These are phyloP conservation scores for Stygiomarasmius scandens DNA, from an alignment of 1,284 basidiomycete genomes.

Conservation along the genomic window DNA sequence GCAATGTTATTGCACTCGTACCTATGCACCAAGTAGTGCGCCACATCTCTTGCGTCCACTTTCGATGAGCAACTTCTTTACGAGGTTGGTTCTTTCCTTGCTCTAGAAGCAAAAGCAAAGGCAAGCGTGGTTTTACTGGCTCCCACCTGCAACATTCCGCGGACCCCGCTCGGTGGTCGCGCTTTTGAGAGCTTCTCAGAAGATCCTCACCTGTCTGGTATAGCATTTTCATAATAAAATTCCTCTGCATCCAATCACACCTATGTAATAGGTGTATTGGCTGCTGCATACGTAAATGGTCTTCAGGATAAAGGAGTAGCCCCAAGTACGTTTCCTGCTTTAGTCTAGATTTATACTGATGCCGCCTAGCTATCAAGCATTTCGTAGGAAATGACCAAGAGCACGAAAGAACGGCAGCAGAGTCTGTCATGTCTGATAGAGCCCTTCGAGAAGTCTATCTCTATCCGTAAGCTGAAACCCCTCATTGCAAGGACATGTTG, in stretches of 20 bases:
- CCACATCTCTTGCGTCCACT: constrained; percentile 68
- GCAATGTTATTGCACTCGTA: not conserved
- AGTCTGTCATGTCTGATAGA: constrained; percentile 63
- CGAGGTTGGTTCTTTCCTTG: constrained; percentile 59
- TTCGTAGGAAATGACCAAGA: constrained; percentile 69
- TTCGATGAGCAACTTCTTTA: constrained; percentile 60
- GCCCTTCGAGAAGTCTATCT: constrained; percentile 74
- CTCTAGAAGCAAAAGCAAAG: constrained; percentile 63
- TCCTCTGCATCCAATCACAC: not conserved
- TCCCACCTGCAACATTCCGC: constrained; percentile 73
- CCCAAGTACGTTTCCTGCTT: constrained; percentile 39
- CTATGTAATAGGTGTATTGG: constrained; percentile 49
- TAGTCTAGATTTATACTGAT: constrained; percentile 7
- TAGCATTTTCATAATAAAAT: not conserved
- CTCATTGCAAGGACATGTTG: not conserved
- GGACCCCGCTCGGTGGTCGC: constrained; percentile 61
- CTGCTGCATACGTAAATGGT: constrained; percentile 67
- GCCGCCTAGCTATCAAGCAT: constrained; percentile 47
- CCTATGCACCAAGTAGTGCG: constrained; percentile 46
- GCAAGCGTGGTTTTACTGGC: constrained; percentile 65
- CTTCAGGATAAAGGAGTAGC: constrained; percentile 66
- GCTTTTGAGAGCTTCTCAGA: constrained; percentile 76
- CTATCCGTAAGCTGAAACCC: constrained; percentile 52
- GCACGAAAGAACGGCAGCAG: constrained; percentile 62
- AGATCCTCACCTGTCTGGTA: constrained; percentile 65